Conservation (phyloP, 2,329 filamentous ascomycete genomes). For the Microsporum ferrugineum region DNA sequence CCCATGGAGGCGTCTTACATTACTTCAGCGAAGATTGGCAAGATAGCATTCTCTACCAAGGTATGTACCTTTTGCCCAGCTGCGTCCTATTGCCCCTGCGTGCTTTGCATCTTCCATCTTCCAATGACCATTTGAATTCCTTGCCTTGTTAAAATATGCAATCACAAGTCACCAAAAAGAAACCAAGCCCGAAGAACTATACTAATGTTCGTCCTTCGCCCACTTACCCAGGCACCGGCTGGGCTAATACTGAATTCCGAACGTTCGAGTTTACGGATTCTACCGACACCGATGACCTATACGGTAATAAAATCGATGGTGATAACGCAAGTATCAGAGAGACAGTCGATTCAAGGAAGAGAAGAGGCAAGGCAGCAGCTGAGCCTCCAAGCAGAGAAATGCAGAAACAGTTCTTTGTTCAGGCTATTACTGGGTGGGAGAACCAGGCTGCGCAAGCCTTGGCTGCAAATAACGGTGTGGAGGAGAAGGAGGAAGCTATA, state of each 20-base stretch:
- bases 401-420: constrained; percentile 30
- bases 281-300: constrained; percentile 38
- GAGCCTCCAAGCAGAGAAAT: constrained; percentile 22
- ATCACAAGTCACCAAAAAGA: constrained; percentile 15
- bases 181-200: constrained; percentile 15
- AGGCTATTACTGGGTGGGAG: constrained; percentile 34
- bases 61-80: constrained; percentile 20
- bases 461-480: neutral
- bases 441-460: constrained; percentile 18
- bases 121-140: neutral
- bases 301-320: constrained; percentile 25
- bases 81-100: neutral
- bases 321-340: constrained; percentile 34
- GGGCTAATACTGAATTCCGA: constrained; percentile 62
- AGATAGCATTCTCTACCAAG: constrained; percentile 41
- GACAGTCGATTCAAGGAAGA: constrained; percentile 31
- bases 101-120: constrained; percentile 2
- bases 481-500: constrained; percentile 6
- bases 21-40: constrained; percentile 75
- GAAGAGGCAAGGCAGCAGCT: constrained; percentile 27
- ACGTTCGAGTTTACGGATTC: constrained; percentile 53
- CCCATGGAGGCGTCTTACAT: constrained; percentile 74
- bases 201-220: constrained; percentile 15
- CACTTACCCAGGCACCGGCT: constrained; percentile 50
- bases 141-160: neutral